Evolutionary conservation across 805 yeast species (phyloP), one percentile per base, ranked within the genome.

Genomic region (Naumovozyma castellii): DNA sequence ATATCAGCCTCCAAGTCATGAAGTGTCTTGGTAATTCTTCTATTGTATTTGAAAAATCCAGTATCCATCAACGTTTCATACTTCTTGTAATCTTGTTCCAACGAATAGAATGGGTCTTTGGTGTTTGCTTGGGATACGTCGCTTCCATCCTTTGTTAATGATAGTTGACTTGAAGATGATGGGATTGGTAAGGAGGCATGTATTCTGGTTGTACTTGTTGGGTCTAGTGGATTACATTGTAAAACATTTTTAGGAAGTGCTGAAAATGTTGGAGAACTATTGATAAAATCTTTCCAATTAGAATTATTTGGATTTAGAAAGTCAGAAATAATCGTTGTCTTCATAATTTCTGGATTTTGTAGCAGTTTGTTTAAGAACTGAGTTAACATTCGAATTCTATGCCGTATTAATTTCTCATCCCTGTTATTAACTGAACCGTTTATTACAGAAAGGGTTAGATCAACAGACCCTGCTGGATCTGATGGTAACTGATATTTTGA

Each of bases 201-300:
- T n/a, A 57, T 51, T 41, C 56, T 45, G 1, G 62, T 56, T 2
- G 64, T 59, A 38, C 55, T 58, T 1, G 62, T 53, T 12, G 66
- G 64, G 46, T 61, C 64, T 33, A 52, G 36, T 8, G 66, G 66
- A 29, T 61, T 58, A 19, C 64, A 56, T 25, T 59, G 61, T 9
- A 60, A 40, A 9, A 53, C 51, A 37, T 53, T 60, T 33, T 54
- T 58, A 4, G 62, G 61, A 27, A 61, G 38, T 3, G 59, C 50
- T 1, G 63, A 52, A 20, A 61, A 52, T 5, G 63, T 57, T 2
- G 63, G 54, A 1, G 62, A 57, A 30, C 58, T 57, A 18, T 57
- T 54, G 1, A 60, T 46, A 32, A 59, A 59, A 39, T 61, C 65
- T 30, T 47, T 46, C 61, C 64, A 61, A 36, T 58, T 59, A 3